Percentiles rank a stretch among this genome's conserved stretches.
Conservation (phyloP, 2,329 filamentous ascomycete species). For the Thielaviopsis punctulata region DNA sequence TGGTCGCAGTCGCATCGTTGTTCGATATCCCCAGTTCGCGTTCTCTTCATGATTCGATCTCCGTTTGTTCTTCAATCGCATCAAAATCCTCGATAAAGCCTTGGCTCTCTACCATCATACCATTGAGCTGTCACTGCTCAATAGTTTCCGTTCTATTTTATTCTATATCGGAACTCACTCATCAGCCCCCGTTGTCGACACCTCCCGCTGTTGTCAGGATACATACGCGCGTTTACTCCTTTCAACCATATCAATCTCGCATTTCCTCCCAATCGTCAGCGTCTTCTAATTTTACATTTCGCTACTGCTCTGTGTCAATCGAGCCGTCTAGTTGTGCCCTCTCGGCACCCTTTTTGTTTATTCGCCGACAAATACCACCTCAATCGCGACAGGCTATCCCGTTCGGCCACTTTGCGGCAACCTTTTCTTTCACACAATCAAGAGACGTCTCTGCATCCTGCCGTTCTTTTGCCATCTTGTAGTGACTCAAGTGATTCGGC, state of each 20-base stretch:
- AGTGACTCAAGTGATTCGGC: not conserved
- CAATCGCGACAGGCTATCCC: not conserved
- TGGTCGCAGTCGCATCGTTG: not conserved
- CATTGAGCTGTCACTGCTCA: not conserved
- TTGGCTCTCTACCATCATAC: not conserved
- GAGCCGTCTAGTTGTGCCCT: not conserved
- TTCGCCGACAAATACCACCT: not conserved
- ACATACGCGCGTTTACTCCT: not conserved
- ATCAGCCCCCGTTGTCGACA: slow-evolving; percentile 2
- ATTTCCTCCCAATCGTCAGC: not conserved
- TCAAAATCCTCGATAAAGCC: not conserved
- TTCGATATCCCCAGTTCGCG: not conserved
- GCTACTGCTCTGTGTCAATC: not conserved
- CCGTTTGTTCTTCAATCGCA: not conserved
- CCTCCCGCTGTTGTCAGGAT: slow-evolving; percentile 5
- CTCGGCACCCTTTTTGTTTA: not conserved
- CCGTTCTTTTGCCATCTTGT: not conserved
- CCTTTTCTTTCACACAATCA: not conserved
- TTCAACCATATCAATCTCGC: not conserved
- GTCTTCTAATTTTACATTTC: not conserved
- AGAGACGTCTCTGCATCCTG: not conserved
- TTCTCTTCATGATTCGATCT: not conserved
- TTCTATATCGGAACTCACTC: not conserved
- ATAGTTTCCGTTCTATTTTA: not conserved
- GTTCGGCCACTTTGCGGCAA: not conserved